Percentiles rank a stretch among this genome's conserved stretches.
phyloP scores from a whole-genome alignment of 2,329 filamentous ascomycete species.

The Aspergillus puulaauensis region DNA sequence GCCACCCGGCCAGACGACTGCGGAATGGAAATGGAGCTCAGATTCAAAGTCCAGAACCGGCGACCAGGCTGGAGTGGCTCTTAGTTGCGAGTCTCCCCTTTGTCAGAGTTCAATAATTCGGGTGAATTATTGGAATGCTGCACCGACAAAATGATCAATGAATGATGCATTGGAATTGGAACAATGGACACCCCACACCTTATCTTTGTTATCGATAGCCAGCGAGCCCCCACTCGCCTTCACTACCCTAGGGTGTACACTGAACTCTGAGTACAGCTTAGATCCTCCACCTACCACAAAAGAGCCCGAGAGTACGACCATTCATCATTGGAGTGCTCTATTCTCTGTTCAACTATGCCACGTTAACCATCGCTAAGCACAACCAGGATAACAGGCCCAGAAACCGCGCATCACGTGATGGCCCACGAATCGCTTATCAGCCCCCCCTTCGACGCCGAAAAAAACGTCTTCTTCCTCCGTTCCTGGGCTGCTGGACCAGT shows the following conservation, averaged over 20 bases:
- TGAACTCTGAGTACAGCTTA: neutral
- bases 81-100: neutral
- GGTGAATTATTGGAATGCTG: neutral
- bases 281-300: neutral
- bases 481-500: neutral
- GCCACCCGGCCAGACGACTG: slow-evolving; percentile 2
- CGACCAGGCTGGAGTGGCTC: neutral
- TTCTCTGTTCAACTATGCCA: neutral
- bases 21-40: neutral
- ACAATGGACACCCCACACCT: neutral
- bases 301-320: neutral
- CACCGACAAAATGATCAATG: neutral
- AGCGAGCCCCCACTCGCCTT: neutral
- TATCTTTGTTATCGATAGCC: slow-evolving; percentile 3
- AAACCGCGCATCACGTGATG: slow-evolving; percentile 4
- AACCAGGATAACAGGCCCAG: neutral
- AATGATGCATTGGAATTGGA: neutral
- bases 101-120: neutral
- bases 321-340: neutral
- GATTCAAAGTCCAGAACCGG: neutral
- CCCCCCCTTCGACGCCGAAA: neutral
- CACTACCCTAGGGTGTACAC: neutral
- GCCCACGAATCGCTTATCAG: neutral
- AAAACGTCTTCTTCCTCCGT: neutral
- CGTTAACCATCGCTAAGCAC: neutral